Conservation (phyloP, 495 filamentous ascomycete species). For the Hyaloscypha bicolor region DNA sequence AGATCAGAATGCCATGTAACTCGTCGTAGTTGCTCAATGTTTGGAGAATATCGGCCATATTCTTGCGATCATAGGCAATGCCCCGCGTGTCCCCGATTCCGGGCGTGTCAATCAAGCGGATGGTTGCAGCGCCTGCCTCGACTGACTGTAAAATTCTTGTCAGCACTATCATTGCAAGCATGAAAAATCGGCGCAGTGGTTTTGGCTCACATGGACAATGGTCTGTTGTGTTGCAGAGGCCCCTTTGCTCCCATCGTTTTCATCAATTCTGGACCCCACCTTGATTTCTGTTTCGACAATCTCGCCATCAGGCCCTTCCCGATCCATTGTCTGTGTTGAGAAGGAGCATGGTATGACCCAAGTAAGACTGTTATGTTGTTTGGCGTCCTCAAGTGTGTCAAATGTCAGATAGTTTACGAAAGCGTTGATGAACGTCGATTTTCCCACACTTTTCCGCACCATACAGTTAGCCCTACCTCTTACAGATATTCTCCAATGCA, state of each 20-base stretch:
- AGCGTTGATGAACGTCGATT: conserved; percentile 50
- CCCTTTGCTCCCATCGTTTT: conserved; percentile 39
- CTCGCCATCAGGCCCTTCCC: conserved; percentile 9
- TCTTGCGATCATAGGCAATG: conserved; percentile 38
- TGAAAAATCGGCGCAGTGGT: neutral
- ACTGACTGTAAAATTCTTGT: conserved; percentile 19
- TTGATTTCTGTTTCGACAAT: conserved; percentile 33
- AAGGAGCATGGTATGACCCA: conserved; percentile 46
- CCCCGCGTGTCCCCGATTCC: conserved; percentile 49
- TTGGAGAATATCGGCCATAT: conserved; percentile 45
- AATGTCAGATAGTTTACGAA: conserved; percentile 47
- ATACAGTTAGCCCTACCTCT: neutral
- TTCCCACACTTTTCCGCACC: conserved; percentile 34
- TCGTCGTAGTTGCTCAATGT: conserved; percentile 38
- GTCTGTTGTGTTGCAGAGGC: conserved; percentile 45
- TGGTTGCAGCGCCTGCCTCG: conserved; percentile 25
- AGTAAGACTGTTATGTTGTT: conserved; percentile 28
- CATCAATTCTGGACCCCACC: conserved; percentile 35
- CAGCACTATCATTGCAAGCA: neutral
- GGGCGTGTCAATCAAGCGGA: conserved; percentile 49
- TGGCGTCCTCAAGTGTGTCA: conserved; percentile 40
- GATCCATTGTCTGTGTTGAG: conserved; percentile 35
- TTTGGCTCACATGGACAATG: conserved; percentile 32
- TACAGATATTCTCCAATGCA: neutral
- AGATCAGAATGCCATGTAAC: conserved; percentile 48